A percentile compares a stretch with the other conserved stretches of the same genome.
Evolutionary conservation across 73 alveolate species (phyloP).

Genomic region (Paramecium primaurelia): DNA sequence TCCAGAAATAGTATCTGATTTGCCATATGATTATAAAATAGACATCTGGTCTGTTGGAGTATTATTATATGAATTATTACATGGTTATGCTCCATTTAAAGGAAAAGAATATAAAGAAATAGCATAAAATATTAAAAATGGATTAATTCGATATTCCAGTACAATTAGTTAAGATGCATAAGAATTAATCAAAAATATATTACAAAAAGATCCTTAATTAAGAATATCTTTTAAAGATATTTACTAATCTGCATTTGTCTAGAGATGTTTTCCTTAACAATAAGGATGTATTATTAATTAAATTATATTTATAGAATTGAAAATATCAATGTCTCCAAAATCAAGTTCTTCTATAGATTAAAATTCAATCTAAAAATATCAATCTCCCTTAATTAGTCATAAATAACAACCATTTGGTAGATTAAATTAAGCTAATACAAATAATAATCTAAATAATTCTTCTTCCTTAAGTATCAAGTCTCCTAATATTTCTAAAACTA

Average conservation of each 20-base stretch:
- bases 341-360: background rate
- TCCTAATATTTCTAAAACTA: slow-evolving; percentile 11
- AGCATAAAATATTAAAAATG: slow-evolving; percentile 68
- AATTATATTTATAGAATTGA: background rate
- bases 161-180: slow-evolving; percentile 63
- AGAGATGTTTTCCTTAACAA: background rate
- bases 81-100: slow-evolving; percentile 84
- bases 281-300: background rate
- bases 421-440: background rate
- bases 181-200: slow-evolving; percentile 69
- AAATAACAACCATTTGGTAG: background rate
- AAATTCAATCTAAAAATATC: slow-evolving; percentile 9
- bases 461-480: background rate
- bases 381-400: slow-evolving; percentile 10
- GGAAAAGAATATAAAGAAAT: slow-evolving; percentile 76
- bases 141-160: slow-evolving; percentile 63
- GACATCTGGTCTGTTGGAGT: slow-evolving; percentile 86
- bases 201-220: slow-evolving; percentile 65
- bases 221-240: slow-evolving; percentile 63
- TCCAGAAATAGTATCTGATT: slow-evolving; percentile 78
- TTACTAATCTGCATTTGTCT: background rate
- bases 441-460: background rate
- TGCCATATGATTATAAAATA: slow-evolving; percentile 72
- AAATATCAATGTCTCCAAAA: background rate
- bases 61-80: slow-evolving; percentile 76